Evolutionary conservation across 179 eudicot genomes (phyloP), one percentile per base, ranked within the genome.

Genomic region (Monotropa hypopitys): DNA sequence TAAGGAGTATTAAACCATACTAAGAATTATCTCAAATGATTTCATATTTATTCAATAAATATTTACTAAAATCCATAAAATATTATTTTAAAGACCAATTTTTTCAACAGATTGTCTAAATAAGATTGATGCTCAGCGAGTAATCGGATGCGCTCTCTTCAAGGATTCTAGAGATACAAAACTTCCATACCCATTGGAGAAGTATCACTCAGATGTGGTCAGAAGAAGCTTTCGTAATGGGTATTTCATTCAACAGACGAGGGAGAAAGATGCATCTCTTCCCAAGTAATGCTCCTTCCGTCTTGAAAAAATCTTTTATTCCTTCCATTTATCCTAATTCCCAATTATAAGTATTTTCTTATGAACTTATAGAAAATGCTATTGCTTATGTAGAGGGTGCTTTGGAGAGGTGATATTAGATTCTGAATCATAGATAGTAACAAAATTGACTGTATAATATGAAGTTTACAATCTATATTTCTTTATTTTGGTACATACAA

Each of bases 151-250:
- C 77, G 94, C 92, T 49, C 66, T 91, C 40, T 91, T 79, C 70
- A 91, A 86, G 83, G 90, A 91, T 70, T 94, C 92, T 26, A 86
- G 82, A 81, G 57, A 80, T 23, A 81, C 86, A 40, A 88, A 26
- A 74, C 73, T 91, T 72, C 85, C 92, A 28, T 91, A 91, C 80
- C 97, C 97, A 50, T 75, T 91, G 81, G 92, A 88, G 63, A 78
- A 84, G 1, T 88, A 83, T 77, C 71, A 74, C 74, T 54, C 84
- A 26, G 92, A 90, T 72, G 91, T 91, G 26, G 83, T 92, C 45
- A 94, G 97, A 50, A 88, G 90, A 83, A 87, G 91, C 83, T 91
- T 91, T 81, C 97, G 90, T 82, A 85, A 91, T 77, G 97, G 97
- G n/a, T 91, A 92, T 30, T 91, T 91, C 70, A 81, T 91, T 47